Evolutionary conservation across 1,284 basidiomycete genomes (phyloP).

Genomic region (Microbotryum violaceum): DNA sequence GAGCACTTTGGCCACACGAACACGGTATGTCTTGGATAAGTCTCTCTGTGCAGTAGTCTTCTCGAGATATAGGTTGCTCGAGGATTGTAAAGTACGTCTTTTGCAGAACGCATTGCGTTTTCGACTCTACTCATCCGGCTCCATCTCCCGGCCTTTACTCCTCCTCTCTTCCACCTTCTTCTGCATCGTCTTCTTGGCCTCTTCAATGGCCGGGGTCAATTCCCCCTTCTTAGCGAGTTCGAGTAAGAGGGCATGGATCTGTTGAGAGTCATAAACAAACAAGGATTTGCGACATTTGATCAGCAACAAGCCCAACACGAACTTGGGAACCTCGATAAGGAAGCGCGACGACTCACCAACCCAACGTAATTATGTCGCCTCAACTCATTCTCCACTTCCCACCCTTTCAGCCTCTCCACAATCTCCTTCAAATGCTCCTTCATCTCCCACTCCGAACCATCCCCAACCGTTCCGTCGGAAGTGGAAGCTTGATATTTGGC

Average conservation of each 20-base stretch:
- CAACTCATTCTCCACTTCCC: slow-evolving; percentile 75
- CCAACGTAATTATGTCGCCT: slow-evolving; percentile 75
- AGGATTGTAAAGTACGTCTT: too few species aligned
- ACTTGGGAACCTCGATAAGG: too few species aligned
- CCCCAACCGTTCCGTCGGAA: slow-evolving; percentile 46
- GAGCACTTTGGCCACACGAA: too few species aligned
- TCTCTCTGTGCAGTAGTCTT: too few species aligned
- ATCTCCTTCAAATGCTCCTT: slow-evolving; percentile 47
- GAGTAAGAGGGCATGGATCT: slow-evolving; percentile 56
- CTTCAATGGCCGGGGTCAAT: slow-evolving; percentile 43
- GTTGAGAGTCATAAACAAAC: too few species aligned
- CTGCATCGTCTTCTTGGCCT: slow-evolving; percentile 40
- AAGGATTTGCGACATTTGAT: neutral
- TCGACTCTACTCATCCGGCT: slow-evolving; percentile 9
- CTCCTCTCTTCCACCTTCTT: slow-evolving; percentile 21
- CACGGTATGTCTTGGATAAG: too few species aligned
- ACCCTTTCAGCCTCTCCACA: slow-evolving; percentile 66
- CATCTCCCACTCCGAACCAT: slow-evolving; percentile 45
- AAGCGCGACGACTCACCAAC: slow-evolving; percentile 45
- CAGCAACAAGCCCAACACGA: too few species aligned
- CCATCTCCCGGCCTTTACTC: slow-evolving; percentile 4
- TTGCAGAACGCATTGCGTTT: too few species aligned
- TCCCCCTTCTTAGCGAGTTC: slow-evolving; percentile 59
- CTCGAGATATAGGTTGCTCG: too few species aligned
- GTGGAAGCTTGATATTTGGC: neutral